Conservation (phyloP, 148 eudicot species). For the Agrostemma githago region DNA sequence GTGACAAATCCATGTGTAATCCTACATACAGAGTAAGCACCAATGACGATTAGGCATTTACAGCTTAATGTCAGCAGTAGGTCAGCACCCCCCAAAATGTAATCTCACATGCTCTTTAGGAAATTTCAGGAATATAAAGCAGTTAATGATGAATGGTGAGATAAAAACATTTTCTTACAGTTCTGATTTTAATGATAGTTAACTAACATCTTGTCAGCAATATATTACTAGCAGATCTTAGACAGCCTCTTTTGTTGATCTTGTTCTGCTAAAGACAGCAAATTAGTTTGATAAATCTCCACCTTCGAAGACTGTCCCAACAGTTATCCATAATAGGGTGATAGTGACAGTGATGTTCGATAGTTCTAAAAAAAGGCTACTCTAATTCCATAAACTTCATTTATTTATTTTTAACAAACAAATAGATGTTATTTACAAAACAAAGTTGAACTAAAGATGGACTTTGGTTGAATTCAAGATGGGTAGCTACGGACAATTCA, state of each 20-base stretch:
- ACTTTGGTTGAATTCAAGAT: not conserved
- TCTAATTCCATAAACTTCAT: not conserved
- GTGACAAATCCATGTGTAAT: constrained; percentile 53
- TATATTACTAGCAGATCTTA: not conserved
- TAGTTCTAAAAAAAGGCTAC: not conserved
- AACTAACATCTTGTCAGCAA: not conserved
- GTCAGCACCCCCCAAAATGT: not conserved
- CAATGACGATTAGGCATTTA: not conserved
- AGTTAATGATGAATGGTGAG: not conserved
- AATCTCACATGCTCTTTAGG: not conserved
- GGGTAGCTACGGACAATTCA: not conserved
- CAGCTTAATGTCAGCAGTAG: constrained; percentile 5
- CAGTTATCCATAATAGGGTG: not conserved
- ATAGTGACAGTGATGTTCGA: not conserved
- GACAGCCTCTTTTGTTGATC: not conserved
- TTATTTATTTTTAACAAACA: not conserved
- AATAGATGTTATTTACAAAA: not conserved
- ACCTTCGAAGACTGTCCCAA: not conserved
- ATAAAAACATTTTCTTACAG: not conserved
- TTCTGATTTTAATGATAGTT: not conserved
- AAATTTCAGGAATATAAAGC: not conserved
- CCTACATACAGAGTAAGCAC: constrained; percentile 43
- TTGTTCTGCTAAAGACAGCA: not conserved
- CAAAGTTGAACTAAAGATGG: not conserved
- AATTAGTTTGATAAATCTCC: not conserved